Base-by-base conservation (phyloP, 352 stramenopile species). In the Globisporangium spiculum region DNA sequence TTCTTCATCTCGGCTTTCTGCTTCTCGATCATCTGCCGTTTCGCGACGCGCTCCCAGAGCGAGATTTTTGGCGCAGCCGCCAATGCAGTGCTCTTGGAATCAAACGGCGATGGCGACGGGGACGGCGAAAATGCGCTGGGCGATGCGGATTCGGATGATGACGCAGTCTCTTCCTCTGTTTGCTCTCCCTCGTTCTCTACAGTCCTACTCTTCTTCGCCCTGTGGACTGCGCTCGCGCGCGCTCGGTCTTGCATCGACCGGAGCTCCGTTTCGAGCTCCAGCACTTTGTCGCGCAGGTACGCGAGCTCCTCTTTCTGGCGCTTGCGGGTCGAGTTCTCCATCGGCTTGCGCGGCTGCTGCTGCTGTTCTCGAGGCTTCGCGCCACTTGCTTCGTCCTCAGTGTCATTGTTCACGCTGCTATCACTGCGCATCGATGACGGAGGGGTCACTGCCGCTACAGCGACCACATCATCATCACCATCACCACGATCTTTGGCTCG, bases 271-370 rank as follows among this genome's bases (percentile, higher is more conserved):
- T 89, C 78, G 27, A 89, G 66, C 26, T 75, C 69, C 18, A 71
- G 63, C 26, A 87, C 82, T 63, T 81, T 81, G 14, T 69, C 22
- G 10, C 80, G 75, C 14, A 90, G 71, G 59, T 86, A 88, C 36
- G 61, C 68, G 16, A 90, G 64, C 70, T 90, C 82, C 56, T 84
- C 69, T 60, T 88, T 84, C 67, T 84, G 80, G 27, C 78, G 73
- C 69, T 73, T 76, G 26, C 80, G 75, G 16, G 79, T 86, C 36
- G 78, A 81, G 69, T 86, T 90, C 60, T 82, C 72, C 73, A 81
- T 77, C 5, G 77, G 77, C 46, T 67, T 71, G 18, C 27, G 30
- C 32, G 30, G 44, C 14, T n/a, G 60, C 26, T 36, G 18, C 61
- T 36, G 16, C 18, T 46, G 22, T 9, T 44, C 18, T 27, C 26